A percentile compares a stretch with the other conserved stretches of the same genome.
phyloP scores from a whole-genome alignment of 169 alveolate species.

The Besnoitia besnoiti region DNA sequence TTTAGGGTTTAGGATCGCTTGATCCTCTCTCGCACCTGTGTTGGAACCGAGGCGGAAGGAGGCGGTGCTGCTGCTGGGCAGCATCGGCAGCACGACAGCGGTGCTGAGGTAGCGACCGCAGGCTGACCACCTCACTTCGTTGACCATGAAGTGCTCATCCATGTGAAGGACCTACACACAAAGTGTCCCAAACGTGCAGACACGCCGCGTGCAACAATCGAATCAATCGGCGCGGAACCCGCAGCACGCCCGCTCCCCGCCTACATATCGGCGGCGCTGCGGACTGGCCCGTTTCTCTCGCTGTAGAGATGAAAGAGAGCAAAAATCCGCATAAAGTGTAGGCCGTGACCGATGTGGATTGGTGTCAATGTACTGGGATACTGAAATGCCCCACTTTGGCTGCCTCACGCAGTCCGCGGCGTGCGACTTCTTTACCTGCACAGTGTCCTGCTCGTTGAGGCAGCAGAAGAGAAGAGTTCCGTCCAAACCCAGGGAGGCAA shows the following conservation, averaged over 20 bases:
- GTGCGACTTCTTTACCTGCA: slow-evolving; percentile 79
- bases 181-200: neutral
- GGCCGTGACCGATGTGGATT: too few species aligned
- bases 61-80: slow-evolving; percentile 67
- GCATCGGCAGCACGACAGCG: slow-evolving; percentile 74
- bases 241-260: too few species aligned
- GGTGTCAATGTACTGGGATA: too few species aligned
- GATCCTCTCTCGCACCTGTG: slow-evolving; percentile 36
- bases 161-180: slow-evolving; percentile 77
- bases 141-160: slow-evolving; percentile 74
- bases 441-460: slow-evolving; percentile 84
- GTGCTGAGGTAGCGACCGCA: slow-evolving; percentile 89
- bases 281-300: too few species aligned
- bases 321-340: too few species aligned
- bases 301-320: too few species aligned
- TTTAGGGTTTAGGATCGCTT: too few species aligned
- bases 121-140: slow-evolving; percentile 87
- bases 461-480: slow-evolving; percentile 85
- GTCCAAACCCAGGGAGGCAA: slow-evolving; percentile 85
- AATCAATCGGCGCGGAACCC: neutral
- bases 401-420: too few species aligned
- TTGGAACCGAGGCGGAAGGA: slow-evolving; percentile 47
- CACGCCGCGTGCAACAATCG: neutral
- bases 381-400: too few species aligned
- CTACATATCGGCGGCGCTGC: too few species aligned